These are phyloP conservation scores for Lachnum nothofagi DNA, from an alignment of 2,329 filamentous ascomycete genomes.

Conservation along the genomic window DNA sequence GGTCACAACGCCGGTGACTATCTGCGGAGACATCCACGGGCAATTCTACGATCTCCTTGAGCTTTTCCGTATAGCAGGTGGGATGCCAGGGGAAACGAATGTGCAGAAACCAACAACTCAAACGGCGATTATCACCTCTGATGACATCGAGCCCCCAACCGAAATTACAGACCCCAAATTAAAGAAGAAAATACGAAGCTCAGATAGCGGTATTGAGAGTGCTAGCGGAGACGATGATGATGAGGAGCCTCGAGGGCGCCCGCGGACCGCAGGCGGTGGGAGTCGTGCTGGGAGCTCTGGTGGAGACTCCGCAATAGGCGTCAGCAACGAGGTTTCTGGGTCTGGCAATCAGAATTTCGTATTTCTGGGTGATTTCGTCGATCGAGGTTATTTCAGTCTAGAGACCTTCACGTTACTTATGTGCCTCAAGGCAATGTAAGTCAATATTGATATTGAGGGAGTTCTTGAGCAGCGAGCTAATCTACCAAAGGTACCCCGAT, in stretches of 20 bases:
- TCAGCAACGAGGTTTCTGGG: slow-evolving; percentile 38
- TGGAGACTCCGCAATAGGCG: slow-evolving; percentile 34
- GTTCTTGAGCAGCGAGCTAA: too few relatives aligned
- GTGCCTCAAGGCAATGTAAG: slow-evolving; percentile 66
- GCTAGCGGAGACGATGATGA: slow-evolving; percentile 49
- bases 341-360: slow-evolving; percentile 65
- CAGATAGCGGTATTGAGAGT: slow-evolving; percentile 43
- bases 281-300: slow-evolving; percentile 39
- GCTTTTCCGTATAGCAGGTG: slow-evolving; percentile 91
- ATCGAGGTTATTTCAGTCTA: slow-evolving; percentile 68
- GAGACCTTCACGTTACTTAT: slow-evolving; percentile 69
- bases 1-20: slow-evolving; percentile 91
- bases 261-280: slow-evolving; percentile 37
- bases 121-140: slow-evolving; percentile 75
- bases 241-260: slow-evolving; percentile 46
- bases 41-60: slow-evolving; percentile 98
- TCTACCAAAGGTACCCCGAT: slow-evolving; percentile 57
- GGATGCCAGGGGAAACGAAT: slow-evolving; percentile 83
- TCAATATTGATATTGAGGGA: slow-evolving; percentile 4
- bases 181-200: slow-evolving; percentile 74
- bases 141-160: slow-evolving; percentile 85
- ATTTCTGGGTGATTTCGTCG: slow-evolving; percentile 69
- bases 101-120: slow-evolving; percentile 63
- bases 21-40: slow-evolving; percentile 97
- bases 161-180: slow-evolving; percentile 84